Percentiles rank a stretch among this genome's conserved stretches.
Evolutionary conservation across 495 filamentous ascomycete genomes (phyloP).

Genomic region (Aspergillus egyptiacus): DNA sequence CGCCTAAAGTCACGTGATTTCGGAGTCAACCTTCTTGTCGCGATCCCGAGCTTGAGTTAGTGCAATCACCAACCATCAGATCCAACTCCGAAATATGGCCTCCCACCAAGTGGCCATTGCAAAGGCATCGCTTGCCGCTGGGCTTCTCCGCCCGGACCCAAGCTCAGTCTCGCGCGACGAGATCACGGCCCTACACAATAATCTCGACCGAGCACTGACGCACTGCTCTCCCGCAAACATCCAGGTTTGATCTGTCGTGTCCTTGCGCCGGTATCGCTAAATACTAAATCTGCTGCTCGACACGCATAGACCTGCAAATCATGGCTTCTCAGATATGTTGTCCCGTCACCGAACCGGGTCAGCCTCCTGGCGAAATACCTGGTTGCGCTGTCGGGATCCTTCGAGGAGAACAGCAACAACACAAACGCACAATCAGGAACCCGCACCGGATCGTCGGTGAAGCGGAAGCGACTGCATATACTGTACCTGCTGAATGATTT

Average conservation of each 20-base stretch:
- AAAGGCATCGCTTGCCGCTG: slow-evolving; percentile 71
- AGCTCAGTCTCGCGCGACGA: slow-evolving; percentile 62
- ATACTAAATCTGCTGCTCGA: slow-evolving; percentile 42
- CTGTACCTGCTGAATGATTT: slow-evolving; percentile 81
- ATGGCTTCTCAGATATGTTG: slow-evolving; percentile 71
- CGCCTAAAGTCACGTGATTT: not conserved
- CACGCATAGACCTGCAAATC: slow-evolving; percentile 78
- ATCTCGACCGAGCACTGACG: slow-evolving; percentile 60
- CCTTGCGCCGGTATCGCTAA: slow-evolving; percentile 33
- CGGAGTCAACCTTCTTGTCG: not conserved
- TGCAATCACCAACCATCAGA: not conserved
- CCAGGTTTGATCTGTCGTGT: slow-evolving; percentile 74
- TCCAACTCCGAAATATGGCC: slow-evolving; percentile 40
- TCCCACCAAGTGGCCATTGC: slow-evolving; percentile 73
- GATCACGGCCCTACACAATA: slow-evolving; percentile 62
- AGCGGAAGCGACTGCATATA: slow-evolving; percentile 67
- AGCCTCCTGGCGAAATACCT: slow-evolving; percentile 71
- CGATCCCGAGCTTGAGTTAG: not conserved
- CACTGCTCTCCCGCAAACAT: slow-evolving; percentile 80
- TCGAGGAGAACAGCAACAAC: slow-evolving; percentile 24
- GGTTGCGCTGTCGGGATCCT: slow-evolving; percentile 58
- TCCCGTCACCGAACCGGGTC: slow-evolving; percentile 60
- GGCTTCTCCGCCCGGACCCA: slow-evolving; percentile 71
- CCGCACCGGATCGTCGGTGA: slow-evolving; percentile 46
- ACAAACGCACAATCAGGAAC: slow-evolving; percentile 9